Conservation (phyloP, 1,284 basidiomycete species). For the Ganoderma sinense region DNA sequence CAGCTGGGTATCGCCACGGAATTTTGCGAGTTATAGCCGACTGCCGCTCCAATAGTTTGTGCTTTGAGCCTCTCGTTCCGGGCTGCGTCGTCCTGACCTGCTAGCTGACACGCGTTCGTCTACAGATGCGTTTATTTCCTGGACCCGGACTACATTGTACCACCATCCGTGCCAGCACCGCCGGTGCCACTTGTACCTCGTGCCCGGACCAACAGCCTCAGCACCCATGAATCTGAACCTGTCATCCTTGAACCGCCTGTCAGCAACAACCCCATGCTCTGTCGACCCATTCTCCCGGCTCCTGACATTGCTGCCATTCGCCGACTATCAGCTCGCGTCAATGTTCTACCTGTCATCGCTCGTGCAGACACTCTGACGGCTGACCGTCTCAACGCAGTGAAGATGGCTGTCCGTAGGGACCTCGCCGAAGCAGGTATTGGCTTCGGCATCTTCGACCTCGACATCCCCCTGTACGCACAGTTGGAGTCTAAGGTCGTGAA, state of each 20-base stretch:
- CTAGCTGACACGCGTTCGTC: slow-evolving; percentile 9
- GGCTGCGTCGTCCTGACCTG: background rate
- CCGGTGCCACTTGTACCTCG: slow-evolving; percentile 70
- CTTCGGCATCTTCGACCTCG: slow-evolving; percentile 84
- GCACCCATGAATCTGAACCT: slow-evolving; percentile 71
- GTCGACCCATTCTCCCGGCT: slow-evolving; percentile 68
- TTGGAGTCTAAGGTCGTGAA: slow-evolving; percentile 44
- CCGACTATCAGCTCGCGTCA: slow-evolving; percentile 89
- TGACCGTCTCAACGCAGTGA: slow-evolving; percentile 81
- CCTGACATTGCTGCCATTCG: slow-evolving; percentile 92
- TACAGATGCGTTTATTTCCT: slow-evolving; percentile 81
- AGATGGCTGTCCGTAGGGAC: slow-evolving; percentile 78
- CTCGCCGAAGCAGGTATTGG: slow-evolving; percentile 83
- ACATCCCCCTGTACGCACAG: slow-evolving; percentile 57
- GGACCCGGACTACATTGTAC: slow-evolving; percentile 78
- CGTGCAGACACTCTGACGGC: slow-evolving; percentile 93
- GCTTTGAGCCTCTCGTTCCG: background rate
- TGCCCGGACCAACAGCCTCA: slow-evolving; percentile 71
- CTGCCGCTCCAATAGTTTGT: background rate
- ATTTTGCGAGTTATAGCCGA: background rate
- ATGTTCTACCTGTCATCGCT: slow-evolving; percentile 94
- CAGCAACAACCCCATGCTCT: slow-evolving; percentile 70
- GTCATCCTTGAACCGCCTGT: slow-evolving; percentile 83
- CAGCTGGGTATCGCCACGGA: background rate
- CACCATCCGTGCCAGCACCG: slow-evolving; percentile 66